Evolutionary conservation across 345 rosid species (phyloP).

Genomic region (Populus simonii): DNA sequence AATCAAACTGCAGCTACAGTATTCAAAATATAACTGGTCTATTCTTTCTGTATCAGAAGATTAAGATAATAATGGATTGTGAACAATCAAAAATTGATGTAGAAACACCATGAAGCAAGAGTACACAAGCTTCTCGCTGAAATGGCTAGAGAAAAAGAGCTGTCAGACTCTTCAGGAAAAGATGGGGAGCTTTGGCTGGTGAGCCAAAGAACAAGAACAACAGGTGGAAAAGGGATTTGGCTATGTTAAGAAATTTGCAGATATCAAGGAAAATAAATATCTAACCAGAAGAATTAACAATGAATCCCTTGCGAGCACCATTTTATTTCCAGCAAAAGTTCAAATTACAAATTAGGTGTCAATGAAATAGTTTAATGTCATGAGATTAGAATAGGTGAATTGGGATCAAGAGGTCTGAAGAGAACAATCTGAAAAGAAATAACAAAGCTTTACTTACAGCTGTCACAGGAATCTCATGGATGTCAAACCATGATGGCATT

Average conservation of each 20-base stretch:
- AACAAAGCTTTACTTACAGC: slow-evolving; percentile 46
- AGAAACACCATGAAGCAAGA: not conserved
- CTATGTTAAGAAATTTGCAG: not conserved
- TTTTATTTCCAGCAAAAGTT: not conserved
- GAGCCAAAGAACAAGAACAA: not conserved
- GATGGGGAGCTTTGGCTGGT: not conserved
- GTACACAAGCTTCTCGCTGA: not conserved
- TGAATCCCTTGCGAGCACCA: not conserved
- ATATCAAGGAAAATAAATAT: too few relatives aligned
- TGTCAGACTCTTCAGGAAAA: not conserved
- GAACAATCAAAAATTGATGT: not conserved
- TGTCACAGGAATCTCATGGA: slow-evolving; percentile 77
- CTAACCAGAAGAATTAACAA: not conserved
- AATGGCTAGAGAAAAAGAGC: too few relatives aligned
- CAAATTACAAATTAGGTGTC: too few relatives aligned
- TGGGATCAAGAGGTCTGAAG: not conserved
- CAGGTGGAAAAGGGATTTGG: too few relatives aligned
- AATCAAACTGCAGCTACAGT: not conserved
- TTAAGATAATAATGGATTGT: not conserved
- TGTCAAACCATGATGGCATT: slow-evolving; percentile 97
- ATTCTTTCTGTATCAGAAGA: slow-evolving; percentile 1
- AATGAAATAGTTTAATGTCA: not conserved
- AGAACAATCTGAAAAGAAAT: not conserved
- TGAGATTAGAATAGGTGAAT: not conserved
- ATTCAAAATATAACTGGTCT: not conserved